These are phyloP conservation scores for Cucurbita moschata DNA, from an alignment of 306 rosid species.

Conservation along the genomic window DNA sequence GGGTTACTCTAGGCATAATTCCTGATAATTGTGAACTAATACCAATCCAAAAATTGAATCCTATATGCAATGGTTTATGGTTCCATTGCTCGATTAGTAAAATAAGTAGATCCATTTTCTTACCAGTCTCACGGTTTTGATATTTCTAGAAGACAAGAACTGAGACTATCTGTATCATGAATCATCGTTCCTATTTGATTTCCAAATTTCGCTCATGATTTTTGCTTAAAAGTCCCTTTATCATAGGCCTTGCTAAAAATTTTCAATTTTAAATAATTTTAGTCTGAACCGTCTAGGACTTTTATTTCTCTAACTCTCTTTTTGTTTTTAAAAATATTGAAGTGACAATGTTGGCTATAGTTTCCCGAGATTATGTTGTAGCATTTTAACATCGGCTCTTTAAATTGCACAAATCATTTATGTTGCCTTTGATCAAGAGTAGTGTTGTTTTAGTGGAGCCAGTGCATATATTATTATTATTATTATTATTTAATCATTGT, in stretches of 20 bases:
- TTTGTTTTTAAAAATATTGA: neutral
- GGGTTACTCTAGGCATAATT: no score
- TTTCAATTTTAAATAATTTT: neutral
- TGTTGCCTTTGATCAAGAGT: neutral
- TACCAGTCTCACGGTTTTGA: neutral
- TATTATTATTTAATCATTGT: neutral
- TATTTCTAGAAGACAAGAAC: neutral
- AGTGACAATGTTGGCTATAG: neutral
- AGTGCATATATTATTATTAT: neutral
- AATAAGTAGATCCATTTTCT: neutral
- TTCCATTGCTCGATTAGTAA: neutral
- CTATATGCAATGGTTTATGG: no score
- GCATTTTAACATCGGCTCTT: neutral
- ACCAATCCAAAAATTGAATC: no score
- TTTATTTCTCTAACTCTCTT: neutral
- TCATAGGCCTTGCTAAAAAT: neutral
- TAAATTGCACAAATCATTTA: neutral
- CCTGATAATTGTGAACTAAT: no score
- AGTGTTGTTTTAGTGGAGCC: neutral
- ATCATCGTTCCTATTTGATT: neutral
- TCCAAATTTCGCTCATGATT: neutral
- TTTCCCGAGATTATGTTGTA: neutral
- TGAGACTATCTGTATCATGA: neutral
- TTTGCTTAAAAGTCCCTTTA: neutral
- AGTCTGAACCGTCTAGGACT: neutral